Base-by-base conservation (phyloP, 371 early-diverging fungal genomes). In the Mortierella sp. region DNA sequence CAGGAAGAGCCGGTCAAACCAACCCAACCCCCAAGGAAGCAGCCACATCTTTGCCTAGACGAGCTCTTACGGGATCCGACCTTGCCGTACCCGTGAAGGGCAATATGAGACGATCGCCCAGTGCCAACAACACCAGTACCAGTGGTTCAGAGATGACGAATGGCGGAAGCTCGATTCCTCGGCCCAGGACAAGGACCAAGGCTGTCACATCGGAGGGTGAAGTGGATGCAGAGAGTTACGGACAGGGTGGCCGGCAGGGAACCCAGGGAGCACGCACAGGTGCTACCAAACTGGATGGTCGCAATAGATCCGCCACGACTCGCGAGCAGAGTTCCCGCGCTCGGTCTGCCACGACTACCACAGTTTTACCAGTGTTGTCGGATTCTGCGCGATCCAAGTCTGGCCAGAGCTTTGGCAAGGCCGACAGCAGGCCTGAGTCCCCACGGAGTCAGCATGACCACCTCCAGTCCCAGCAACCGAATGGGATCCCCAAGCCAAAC, bases 151-250 rank as follows among this genome's bases (percentile, higher is more conserved):
- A 70, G 4, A 58, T 34, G n/a, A 29, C 66, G 31, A 24, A 66
- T 14, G 45, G 48, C 10, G 8, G 22, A 1, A 76, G 73, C 55
- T 53, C 80, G 7, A 79, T 80, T 37, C 80, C 80, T 39, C 68
- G 77, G 9, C 80, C 75, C 31, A 66, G 80, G 1, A 65, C 73
- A 13, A 69, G 74, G 37, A 41, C 77, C 44, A 80, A 76, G 39
- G 71, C 77, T 3, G 40, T 31, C 5, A 76, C 76, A 0, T 55
- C 80, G 3, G 80, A 80, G 29, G 72, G 63, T 9, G 53, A 47
- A 26, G 58, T 70, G n/a, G n/a, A 39, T 5, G 47, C 67, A 9
- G 64, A 45, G 26, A 52, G 8, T 11, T 48, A 55, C 24, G 68
- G 70, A 24, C 55, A 65, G 26, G 71, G 24, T 52, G 26, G 37